Evolutionary conservation across 208 protist species (phyloP), one percentile per base, ranked within the genome.

Genomic region (Leishmania arabica): DNA sequence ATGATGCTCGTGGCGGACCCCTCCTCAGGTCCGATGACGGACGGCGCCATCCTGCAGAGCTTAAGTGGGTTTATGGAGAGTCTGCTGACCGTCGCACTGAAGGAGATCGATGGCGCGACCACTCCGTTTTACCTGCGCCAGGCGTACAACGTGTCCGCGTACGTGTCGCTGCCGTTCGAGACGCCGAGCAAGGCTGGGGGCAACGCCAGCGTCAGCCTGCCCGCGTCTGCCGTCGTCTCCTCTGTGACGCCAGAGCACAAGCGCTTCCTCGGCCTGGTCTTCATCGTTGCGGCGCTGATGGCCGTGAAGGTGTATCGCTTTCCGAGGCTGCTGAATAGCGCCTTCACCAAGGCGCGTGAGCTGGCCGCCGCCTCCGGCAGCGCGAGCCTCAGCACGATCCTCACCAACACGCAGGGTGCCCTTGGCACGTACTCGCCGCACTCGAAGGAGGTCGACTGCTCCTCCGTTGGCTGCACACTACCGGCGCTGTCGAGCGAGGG

Each of bases 291-390:
- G 0, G 77, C 93, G 6, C 85, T 97, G 19, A 95, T 95, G 87
- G 88, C 88, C n/a, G 94, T 97, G 60, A 97, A 97, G 85, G 91
- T 97, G 66, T 97, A 96, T 79, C 92, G 91, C 56, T 92, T 97
- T 62, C 94, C 94, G 42, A 92, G 86, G 72, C 79, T 96, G 58
- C 84, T 97, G 8, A 96, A 95, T 80, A 60, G 66, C 65, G 89
- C 86, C 53, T 96, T 96, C 80, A 64, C 85, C 45, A 93, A 93
- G 68, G 92, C 92, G n/a, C 86, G 91, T 31, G 94, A 96, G 73
- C 78, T 93, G 4, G 87, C 86, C 0, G 56, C 71, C 65, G 82
- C 81, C 27, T 86, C 91, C 31, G 87, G 88, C 68, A 87, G 84
- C 72, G 70, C 60, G 60, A 78, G 72, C 47, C 42, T 91, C n/a